Percentiles rank a stretch among this genome's conserved stretches.
phyloP scores from a whole-genome alignment of 331 rosid species.

The Acacia concinna region DNA sequence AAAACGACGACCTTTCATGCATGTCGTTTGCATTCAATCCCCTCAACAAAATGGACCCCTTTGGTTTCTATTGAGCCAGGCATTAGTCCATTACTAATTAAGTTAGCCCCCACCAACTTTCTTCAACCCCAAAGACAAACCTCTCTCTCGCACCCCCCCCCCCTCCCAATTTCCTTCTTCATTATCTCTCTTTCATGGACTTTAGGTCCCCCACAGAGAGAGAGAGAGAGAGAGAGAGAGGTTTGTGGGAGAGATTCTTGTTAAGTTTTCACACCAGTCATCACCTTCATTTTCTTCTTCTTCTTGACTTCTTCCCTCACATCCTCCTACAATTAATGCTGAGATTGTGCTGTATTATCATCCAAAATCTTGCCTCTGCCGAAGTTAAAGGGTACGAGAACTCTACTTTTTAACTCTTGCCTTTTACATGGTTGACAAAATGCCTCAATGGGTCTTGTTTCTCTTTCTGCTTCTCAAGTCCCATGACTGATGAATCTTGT shows the following conservation, averaged over 20 bases:
- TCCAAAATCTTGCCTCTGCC: background rate
- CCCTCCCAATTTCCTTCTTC: background rate
- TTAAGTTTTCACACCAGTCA: constrained; percentile 5
- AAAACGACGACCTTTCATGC: constrained; percentile 29
- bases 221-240: background rate
- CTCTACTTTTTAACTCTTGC: background rate
- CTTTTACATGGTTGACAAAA: background rate
- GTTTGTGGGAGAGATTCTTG: background rate
- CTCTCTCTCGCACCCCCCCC: background rate
- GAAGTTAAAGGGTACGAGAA: background rate
- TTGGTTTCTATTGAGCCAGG: background rate
- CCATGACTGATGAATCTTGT: background rate
- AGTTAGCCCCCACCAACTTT: constrained; percentile 19
- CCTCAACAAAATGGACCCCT: constrained; percentile 36
- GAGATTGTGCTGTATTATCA: background rate
- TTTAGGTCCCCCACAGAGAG: constrained; percentile 29
- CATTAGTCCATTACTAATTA: constrained; percentile 14
- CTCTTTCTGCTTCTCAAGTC: background rate
- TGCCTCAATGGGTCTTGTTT: constrained; percentile 1
- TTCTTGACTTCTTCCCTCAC: background rate
- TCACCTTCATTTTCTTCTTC: background rate
- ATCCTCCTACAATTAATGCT: constrained; percentile 3
- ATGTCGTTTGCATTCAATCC: constrained; percentile 14
- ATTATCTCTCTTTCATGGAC: background rate
- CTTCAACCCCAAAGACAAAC: background rate